Evolutionary conservation across 2,329 filamentous ascomycete genomes (phyloP).

Genomic region (Curvularia eragrostidis): DNA sequence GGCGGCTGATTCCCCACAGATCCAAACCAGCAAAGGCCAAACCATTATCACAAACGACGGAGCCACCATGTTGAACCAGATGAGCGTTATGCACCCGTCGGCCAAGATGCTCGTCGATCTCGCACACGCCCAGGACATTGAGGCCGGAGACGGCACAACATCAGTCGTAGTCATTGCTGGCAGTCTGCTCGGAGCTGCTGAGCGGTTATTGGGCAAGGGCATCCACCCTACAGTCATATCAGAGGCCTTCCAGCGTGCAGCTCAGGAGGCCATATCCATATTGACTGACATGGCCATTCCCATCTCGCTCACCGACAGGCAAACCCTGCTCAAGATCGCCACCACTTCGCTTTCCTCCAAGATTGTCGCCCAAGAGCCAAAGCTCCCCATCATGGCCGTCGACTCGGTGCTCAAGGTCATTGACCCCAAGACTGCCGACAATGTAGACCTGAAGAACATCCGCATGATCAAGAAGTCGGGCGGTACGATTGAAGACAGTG

Average conservation of each 20-base stretch:
- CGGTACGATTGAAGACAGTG: slow-evolving; percentile 97
- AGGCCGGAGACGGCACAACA: slow-evolving; percentile 97
- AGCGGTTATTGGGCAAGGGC: slow-evolving; percentile 84
- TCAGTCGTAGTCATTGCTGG: slow-evolving; percentile 98
- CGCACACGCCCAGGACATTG: slow-evolving; percentile 95
- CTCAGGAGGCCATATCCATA: slow-evolving; percentile 84
- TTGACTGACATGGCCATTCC: slow-evolving; percentile 96
- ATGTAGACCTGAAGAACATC: slow-evolving; percentile 96
- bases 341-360: slow-evolving; percentile 98
- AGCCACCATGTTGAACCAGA: slow-evolving; percentile 98
- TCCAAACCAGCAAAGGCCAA: slow-evolving; percentile 93
- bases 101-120: slow-evolving; percentile 99
- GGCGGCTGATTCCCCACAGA: slow-evolving; percentile 55
- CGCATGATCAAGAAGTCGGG: slow-evolving; percentile 97
- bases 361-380: slow-evolving; percentile 97
- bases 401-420: slow-evolving; percentile 96
- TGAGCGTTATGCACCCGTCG: slow-evolving; percentile 99
- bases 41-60: slow-evolving; percentile 99
- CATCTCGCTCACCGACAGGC: slow-evolving; percentile 84
- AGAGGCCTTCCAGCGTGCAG: slow-evolving; percentile 95
- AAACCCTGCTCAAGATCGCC: slow-evolving; percentile 91
- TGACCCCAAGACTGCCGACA: slow-evolving; percentile 92
- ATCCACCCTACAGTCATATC: slow-evolving; percentile 98
- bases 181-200: slow-evolving; percentile 90
- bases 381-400: slow-evolving; percentile 96